A percentile compares a stretch with the other conserved stretches of the same genome.
These are phyloP conservation scores for Podosphaera xanthii DNA, from an alignment of 2,329 filamentous ascomycete genomes.

Conservation along the genomic window DNA sequence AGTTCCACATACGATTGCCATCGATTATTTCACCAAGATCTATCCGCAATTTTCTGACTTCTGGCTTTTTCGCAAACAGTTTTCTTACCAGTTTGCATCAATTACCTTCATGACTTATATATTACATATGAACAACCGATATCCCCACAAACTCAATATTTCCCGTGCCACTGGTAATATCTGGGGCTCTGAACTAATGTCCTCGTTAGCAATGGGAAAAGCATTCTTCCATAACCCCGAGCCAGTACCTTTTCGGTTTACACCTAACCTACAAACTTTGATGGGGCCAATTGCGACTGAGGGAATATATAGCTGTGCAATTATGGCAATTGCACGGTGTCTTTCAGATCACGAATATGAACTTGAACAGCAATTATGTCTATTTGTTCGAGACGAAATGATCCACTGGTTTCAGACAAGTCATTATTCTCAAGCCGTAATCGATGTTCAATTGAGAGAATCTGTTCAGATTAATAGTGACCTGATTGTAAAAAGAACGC, in stretches of 20 bases:
- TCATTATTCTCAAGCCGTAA: constrained; percentile 37
- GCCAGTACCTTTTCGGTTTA: constrained; percentile 88
- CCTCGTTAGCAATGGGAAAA: constrained; percentile 62
- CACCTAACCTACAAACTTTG: constrained; percentile 82
- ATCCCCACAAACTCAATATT: constrained; percentile 88
- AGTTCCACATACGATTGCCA: constrained; percentile 59
- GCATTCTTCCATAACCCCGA: constrained; percentile 90
- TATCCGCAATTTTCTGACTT: constrained; percentile 85
- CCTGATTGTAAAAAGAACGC: constrained; percentile 72
- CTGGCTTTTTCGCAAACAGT: constrained; percentile 94
- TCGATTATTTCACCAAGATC: constrained; percentile 72
- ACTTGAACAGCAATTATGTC: constrained; percentile 78
- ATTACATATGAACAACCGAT: constrained; percentile 88
- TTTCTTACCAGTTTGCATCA: constrained; percentile 84
- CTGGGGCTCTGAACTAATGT: constrained; percentile 88
- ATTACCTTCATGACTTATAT: constrained; percentile 98
- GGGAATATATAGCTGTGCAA: constrained; percentile 79
- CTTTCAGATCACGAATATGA: constrained; percentile 75
- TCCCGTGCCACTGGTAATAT: constrained; percentile 72
- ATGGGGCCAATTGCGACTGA: constrained; percentile 94
- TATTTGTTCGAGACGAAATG: constrained; percentile 96
- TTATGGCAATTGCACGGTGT: constrained; percentile 92
- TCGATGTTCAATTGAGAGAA: constrained; percentile 43
- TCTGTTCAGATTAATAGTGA: constrained; percentile 70
- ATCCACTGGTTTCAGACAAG: constrained; percentile 81